Evolutionary conservation across 805 yeast genomes (phyloP).

Genomic region (Schwanniomyces polymorphus): DNA sequence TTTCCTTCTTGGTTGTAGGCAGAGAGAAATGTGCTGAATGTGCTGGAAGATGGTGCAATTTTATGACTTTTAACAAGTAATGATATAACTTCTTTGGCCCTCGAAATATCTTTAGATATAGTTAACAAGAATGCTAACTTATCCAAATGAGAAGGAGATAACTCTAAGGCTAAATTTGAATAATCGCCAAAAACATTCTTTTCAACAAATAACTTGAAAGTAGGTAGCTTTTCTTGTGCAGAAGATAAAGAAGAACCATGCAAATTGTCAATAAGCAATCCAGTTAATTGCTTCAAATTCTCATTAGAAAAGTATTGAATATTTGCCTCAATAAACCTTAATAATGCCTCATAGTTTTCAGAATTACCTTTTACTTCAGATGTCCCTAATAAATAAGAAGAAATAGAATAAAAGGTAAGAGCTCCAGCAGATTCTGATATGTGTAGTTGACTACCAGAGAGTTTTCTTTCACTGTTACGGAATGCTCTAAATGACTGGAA

Average conservation of each 20-base stretch:
- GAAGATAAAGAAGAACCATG: conserved; percentile 9
- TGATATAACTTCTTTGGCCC: conserved; percentile 11
- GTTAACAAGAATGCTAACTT: conserved; percentile 21
- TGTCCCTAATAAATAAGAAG: conserved; percentile 7
- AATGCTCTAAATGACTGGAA: conserved; percentile 12
- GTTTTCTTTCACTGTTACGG: conserved; percentile 12
- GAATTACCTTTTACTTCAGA: conserved; percentile 3
- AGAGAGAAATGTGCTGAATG: conserved; percentile 18
- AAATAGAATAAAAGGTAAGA: conserved; percentile 13
- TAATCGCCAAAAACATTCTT: conserved; percentile 8
- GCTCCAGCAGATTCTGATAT: conserved; percentile 7
- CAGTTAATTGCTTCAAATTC: conserved; percentile 11
- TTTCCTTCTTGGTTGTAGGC: conserved; percentile 11
- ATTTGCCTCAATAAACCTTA: conserved; percentile 10
- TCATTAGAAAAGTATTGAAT: conserved; percentile 9
- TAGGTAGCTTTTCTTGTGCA: conserved; percentile 6
- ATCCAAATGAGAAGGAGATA: conserved; percentile 20
- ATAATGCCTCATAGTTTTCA: conserved; percentile 10
- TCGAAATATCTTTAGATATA: conserved; percentile 12
- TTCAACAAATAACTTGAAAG: conserved; percentile 10
- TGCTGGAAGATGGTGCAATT: conserved; percentile 21
- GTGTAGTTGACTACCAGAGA: conserved; percentile 9
- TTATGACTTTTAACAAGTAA: conserved; percentile 10
- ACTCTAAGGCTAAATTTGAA: conserved; percentile 11
- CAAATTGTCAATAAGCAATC: conserved; percentile 11